Base-by-base conservation (phyloP, 495 filamentous ascomycete species). In the Aspergillus mulundensis region DNA sequence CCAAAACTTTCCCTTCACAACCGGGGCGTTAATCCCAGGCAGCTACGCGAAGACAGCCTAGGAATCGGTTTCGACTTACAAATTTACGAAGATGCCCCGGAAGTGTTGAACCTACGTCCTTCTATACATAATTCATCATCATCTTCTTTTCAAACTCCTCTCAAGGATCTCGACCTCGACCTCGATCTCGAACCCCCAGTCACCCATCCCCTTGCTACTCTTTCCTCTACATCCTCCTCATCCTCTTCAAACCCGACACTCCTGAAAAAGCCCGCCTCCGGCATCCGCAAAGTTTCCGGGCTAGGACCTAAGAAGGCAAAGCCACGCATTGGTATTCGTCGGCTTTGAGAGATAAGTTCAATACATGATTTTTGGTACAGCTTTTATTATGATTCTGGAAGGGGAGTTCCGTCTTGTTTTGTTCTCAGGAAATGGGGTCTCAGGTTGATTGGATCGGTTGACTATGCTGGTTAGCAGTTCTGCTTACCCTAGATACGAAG, bases 51-150 rank as follows among this genome's bases (percentile, higher is more conserved):
- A 15, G 69, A 72, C n/a, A 12, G 6, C 16, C 3, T 15, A 23
- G 34, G 21, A 20, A 24, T 34, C 20, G 48, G 15, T 20, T n/a
- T 34, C 15, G 48, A 50, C 32, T 25, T 70, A 24, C 61, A 64
- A 14, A 75, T 77, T 25, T 76, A 71, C 44, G 70, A 77, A 40
- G 74, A 77, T 36, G 48, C 60, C 15, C 66, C 68, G 42, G 74
- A 77, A 30, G 48, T 60, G 5, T 64, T 67, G n/a, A 65, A 70
- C 3, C 5, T 63, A 16, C 66, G 64, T 23, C 64, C 38, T 40
- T 5, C n/a, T 18, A 40, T 63, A 0, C 58, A 76, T 54, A 74
- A 75, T 54, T 57, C 49, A 7, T 58, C 46, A 3, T 40, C 64
- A 3, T 53, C 49, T 19, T 53, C 50, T 7, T 42, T 54, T 1